Evolutionary conservation across 108 stramenopile genomes (phyloP), one percentile per base, ranked within the genome.

Genomic region (Skeletonema tropicum): DNA sequence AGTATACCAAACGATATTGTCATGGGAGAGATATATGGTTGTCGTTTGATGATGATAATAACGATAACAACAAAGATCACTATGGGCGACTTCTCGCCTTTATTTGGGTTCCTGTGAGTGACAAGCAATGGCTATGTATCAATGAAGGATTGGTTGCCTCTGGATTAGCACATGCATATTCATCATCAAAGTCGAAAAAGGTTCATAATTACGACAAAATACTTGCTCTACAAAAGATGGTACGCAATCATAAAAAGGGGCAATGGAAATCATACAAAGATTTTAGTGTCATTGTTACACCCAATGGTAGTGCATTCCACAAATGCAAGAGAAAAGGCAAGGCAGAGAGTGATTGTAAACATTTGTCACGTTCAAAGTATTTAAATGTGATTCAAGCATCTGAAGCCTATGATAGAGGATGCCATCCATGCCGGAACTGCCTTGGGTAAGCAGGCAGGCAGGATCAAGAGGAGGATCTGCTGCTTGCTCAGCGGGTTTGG

Each of bases 371-470:
- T 32, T 83, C 49, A 32, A 74, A 72, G 55, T 75, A 87, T 70
- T 48, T 90, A 5, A 68, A 45, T 25, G 64, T 77, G 57, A 82
- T 89, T 29, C 65, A 60, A 32, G 73, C 70, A 19, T 81, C 77
- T 23, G 83, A 82, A 26, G 92, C 87, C 12, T 82, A 80, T 41
- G 88, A 87, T 39, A 74, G 64, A 65, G 92, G 89, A 21, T 69
- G 90, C 38, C 89, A 90, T 71, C 83, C 89, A 17, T 93, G 92
- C 83, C 80, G 92, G 29, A 89, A 84, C 42, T 90, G 92, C 64
- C 55, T 85, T 21, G 70, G 64, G 11, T 76, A 49, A 77, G 71
- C 57, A 52, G 15, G 9, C 30, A 71, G n/a, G 19, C 0, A 15
- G 46, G 55, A 35, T 48, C n/a, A 29, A 39, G 9, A 6, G 45